Evolutionary conservation across 495 filamentous ascomycete genomes (phyloP).

Genomic region (Venustampulla echinocandica): DNA sequence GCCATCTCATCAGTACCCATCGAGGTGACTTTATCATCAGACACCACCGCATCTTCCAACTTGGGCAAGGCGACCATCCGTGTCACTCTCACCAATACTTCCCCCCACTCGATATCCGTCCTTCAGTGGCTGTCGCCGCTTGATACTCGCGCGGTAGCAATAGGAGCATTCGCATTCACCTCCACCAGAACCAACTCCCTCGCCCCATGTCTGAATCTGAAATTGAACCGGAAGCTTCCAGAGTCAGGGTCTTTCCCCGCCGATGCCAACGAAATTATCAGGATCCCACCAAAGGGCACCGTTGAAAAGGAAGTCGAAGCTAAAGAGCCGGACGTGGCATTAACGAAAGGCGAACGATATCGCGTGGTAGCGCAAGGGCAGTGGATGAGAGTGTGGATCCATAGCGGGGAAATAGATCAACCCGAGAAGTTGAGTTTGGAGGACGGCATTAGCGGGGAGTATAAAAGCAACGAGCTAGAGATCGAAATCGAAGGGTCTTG

Average conservation of each 20-base stretch:
- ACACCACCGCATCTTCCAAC: background rate
- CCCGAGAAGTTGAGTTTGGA: background rate
- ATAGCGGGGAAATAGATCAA: background rate
- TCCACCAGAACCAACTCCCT: background rate
- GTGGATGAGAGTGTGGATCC: constrained; percentile 4
- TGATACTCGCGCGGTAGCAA: background rate
- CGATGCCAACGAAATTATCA: background rate
- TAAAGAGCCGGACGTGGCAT: constrained; percentile 1
- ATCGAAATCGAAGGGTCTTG: background rate
- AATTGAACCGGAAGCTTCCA: constrained; percentile 2
- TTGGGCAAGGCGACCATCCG: background rate
- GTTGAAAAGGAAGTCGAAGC: background rate
- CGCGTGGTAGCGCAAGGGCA: constrained; percentile 1
- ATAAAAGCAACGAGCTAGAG: constrained; percentile 4
- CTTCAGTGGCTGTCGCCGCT: constrained; percentile 3
- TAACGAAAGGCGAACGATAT: constrained; percentile 1
- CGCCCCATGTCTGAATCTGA: constrained; percentile 1
- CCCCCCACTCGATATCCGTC: background rate
- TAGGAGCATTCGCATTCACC: constrained; percentile 2
- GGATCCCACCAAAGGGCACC: background rate
- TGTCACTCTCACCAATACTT: background rate
- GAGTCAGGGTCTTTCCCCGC: background rate
- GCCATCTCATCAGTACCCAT: background rate
- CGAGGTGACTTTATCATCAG: background rate
- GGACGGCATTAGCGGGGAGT: background rate